Evolutionary conservation across 2,329 filamentous ascomycete genomes (phyloP), one percentile per base, ranked within the genome.

Genomic region (Stemphylium lycopersici): DNA sequence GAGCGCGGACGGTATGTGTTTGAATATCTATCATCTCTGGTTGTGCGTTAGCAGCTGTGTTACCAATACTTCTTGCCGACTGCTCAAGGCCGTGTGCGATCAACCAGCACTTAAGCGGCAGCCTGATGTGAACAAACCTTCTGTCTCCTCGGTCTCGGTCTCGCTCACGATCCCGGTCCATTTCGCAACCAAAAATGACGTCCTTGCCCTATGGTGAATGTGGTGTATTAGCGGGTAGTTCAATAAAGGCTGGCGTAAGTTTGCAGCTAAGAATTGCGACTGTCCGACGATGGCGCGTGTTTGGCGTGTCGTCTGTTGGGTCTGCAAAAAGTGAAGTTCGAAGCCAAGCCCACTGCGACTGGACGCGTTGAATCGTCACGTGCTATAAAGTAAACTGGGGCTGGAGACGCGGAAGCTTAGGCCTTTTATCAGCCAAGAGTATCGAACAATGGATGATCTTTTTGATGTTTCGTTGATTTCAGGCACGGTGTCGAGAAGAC

Each of bases 111-210:
- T 38, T 39, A 57, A 54, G 59, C 55, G 52, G 41, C 59, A 52
- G 33, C 47, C 20, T 55, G 50, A 60, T 61, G 59, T 59, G 49
- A 55, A 76, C 76, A 69, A 70, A 79, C 77, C 77, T 78, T 67
- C 77, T 67, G 39, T 77, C 76, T 48, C 76, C 76, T 48, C 76
- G 71, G 55, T 78, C 76, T 52, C 75, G 66, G 52, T 77, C 76
- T 62, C 76, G 66, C 55, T 77, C 76, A 59, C 74, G 69, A 56
- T 78, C 76, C 51, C 72, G 65, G 43, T 75, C 71, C 72, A 76
- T 74, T 42, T 55, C 56, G 61, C 39, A 47, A 32, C 16, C 26
- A 39, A 48, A 31, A 29, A 24, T 47, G 24, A 13, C 20, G 16
- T 29, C 22, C 20, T 24, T 18, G 44, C 18, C 24, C 24, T 44